These are phyloP conservation scores for Leishmania guyanensis DNA, from an alignment of 208 protist genomes.

Conservation along the genomic window DNA sequence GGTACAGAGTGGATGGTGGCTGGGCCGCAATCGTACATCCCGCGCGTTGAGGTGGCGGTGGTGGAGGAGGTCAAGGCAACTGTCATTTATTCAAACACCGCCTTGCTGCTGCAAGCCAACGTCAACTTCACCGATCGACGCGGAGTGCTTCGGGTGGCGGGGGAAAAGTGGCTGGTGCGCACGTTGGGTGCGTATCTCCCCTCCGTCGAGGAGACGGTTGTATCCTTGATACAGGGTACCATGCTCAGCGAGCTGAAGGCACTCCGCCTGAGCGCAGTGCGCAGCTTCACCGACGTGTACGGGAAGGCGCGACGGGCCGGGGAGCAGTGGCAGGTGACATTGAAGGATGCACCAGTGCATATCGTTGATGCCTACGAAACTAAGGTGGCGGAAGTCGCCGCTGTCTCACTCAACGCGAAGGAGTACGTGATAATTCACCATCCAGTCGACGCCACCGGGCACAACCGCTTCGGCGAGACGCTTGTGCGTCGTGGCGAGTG, in stretches of 20 bases:
- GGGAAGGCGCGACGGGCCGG: conserved; percentile 76
- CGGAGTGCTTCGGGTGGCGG: conserved; percentile 62
- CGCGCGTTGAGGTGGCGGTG: conserved; percentile 84
- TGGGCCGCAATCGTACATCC: conserved; percentile 92
- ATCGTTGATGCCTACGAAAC: conserved; percentile 87
- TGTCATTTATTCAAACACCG: conserved; percentile 86
- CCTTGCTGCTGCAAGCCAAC: conserved; percentile 81
- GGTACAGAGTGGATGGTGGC: conserved; percentile 93
- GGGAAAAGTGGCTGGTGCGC: conserved; percentile 91
- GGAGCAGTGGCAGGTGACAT: conserved; percentile 90
- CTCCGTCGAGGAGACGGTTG: conserved; percentile 83
- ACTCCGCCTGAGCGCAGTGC: conserved; percentile 79
- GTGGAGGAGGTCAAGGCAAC: conserved; percentile 62
- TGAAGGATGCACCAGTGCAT: conserved; percentile 80
- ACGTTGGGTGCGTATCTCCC: conserved; percentile 88
- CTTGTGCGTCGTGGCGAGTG: conserved; percentile 86
- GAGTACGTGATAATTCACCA: conserved; percentile 95
- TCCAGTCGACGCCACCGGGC: conserved; percentile 73
- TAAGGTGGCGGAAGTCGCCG: conserved; percentile 63
- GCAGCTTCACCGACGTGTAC: conserved; percentile 87
- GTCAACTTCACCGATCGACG: conserved; percentile 78
- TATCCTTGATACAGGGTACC: conserved; percentile 63
- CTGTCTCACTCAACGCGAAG: conserved; percentile 81
- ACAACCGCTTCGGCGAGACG: conserved; percentile 80
- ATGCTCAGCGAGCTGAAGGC: conserved; percentile 80